phyloP scores from a whole-genome alignment of 2,329 filamentous ascomycete genomes.

The Diaporthe nobilis region DNA sequence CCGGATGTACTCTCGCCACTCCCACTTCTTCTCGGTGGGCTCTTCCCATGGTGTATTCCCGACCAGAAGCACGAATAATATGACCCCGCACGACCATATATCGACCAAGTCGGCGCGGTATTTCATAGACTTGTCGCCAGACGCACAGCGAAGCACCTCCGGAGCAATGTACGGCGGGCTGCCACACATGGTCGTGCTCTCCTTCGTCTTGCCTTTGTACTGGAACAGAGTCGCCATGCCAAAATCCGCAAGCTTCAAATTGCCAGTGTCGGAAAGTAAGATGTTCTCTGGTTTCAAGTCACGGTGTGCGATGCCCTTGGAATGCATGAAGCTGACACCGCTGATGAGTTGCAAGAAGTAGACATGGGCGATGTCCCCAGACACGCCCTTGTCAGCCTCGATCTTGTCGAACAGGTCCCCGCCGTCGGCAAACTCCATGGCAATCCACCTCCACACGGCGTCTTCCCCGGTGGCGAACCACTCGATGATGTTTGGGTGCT shows the following conservation, averaged over 20 bases:
- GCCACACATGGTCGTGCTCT: slow-evolving; percentile 91
- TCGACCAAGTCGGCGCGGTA: slow-evolving; percentile 88
- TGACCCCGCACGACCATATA: slow-evolving; percentile 97
- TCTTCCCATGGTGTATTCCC: slow-evolving; percentile 99
- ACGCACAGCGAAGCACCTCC: slow-evolving; percentile 78
- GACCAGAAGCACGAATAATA: slow-evolving; percentile 94
- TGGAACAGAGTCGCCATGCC: slow-evolving; percentile 95
- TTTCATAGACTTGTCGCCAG: slow-evolving; percentile 64
- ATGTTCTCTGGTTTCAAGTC: slow-evolving; percentile 97
- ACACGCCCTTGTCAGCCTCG: slow-evolving; percentile 95
- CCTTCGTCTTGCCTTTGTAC: slow-evolving; percentile 86
- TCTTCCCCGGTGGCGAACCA: slow-evolving; percentile 93
- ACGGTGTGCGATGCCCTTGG: slow-evolving; percentile 93
- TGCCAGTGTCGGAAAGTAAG: slow-evolving; percentile 84
- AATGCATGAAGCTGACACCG: slow-evolving; percentile 95
- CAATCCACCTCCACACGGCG: slow-evolving; percentile 92
- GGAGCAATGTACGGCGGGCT: slow-evolving; percentile 98
- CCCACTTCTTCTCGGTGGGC: slow-evolving; percentile 87
- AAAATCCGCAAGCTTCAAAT: slow-evolving; percentile 96
- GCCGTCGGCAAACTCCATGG: slow-evolving; percentile 96
- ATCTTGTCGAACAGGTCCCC: slow-evolving; percentile 99
- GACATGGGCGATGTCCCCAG: slow-evolving; percentile 93
- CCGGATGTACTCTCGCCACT: slow-evolving; percentile 89
- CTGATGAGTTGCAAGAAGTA: slow-evolving; percentile 95
- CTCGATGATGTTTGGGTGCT: slow-evolving; percentile 93